Evolutionary conservation across 345 rosid species (phyloP), one percentile per base, ranked within the genome.

Genomic region (Melastoma malabathricum): DNA sequence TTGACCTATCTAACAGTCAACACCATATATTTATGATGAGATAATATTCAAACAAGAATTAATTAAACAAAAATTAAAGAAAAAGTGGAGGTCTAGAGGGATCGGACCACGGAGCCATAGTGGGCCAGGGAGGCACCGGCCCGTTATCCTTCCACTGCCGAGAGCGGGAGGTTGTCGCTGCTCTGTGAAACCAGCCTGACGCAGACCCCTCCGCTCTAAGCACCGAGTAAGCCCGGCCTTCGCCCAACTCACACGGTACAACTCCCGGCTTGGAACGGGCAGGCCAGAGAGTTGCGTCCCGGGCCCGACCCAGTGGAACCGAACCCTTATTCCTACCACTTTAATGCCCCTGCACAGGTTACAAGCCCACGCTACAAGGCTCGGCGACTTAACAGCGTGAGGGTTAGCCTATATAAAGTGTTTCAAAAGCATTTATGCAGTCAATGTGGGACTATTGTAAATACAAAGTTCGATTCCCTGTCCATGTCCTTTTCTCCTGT

Each of bases 101-200:
- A 0, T 1, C 15, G 31, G 49, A 58, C 22, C 43, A n/a, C 15
- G 13, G 17, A 38, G 55, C 14, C n/a, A 13, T 5, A 1, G 3
- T 29, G 62, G 59, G 13, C 20, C 47, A 1, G 2, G 3, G 1
- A 1, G 18, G 43, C 59, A 56, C 50, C 39, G 20, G 52, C 67
- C 54, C 52, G 69, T 66, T 0, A 69, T 69, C 81, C 71, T 53
- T 47, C 75, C 75, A 76, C 72, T 43, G 69, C 14, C 51, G 3
- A 19, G 54, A 76, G 69, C 17, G 67, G 58, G 72, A 75, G 53
- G 68, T 70, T 1, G 0, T 62, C 72, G 68, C 64, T 68, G 73
- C 74, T 71, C 72, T 64, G 68, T 74, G 63, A 74, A 56, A 29
- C 80, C 76, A 75, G 72, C 76, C 75, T 72, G 51, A 64, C 73